Conservation (phyloP, 441 rosid genomes). For the Adansonia grandidieri region DNA sequence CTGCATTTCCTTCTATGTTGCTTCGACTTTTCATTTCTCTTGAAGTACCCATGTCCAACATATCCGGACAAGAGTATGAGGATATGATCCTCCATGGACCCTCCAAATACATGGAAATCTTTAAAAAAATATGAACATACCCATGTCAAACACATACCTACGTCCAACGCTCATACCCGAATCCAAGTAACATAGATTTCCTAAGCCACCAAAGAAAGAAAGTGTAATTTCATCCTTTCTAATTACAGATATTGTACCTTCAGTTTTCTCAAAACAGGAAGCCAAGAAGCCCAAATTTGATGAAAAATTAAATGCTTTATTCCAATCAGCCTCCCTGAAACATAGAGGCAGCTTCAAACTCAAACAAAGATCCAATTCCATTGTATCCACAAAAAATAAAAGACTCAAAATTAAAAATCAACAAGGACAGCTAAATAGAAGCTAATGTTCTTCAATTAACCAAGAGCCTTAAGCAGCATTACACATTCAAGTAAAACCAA, state of each 20-base stretch:
- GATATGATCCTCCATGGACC: too few species aligned
- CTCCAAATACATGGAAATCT: too few species aligned
- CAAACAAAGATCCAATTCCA: slow-evolving; percentile 22
- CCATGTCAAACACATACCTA: too few species aligned
- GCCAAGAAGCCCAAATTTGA: slow-evolving; percentile 75
- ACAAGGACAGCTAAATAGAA: background rate
- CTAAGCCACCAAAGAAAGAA: background rate
- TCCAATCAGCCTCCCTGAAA: slow-evolving; percentile 91
- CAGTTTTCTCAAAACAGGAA: slow-evolving; percentile 57
- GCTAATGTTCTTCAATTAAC: background rate
- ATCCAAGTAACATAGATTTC: background rate
- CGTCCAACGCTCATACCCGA: too few species aligned
- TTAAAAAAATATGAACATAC: too few species aligned
- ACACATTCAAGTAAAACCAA: background rate
- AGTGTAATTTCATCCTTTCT: background rate
- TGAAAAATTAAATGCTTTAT: slow-evolving; percentile 79
- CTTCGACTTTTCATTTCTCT: background rate
- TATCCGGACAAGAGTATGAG: background rate
- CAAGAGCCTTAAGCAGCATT: slow-evolving; percentile 20
- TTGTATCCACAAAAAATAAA: background rate
- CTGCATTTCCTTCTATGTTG: background rate
- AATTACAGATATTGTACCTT: slow-evolving; percentile 48
- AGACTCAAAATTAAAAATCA: background rate
- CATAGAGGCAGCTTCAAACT: slow-evolving; percentile 22
- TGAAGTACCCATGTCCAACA: background rate